Evolutionary conservation across 1,139 yeast species (phyloP).

Genomic region (Lodderomyces margitis): DNA sequence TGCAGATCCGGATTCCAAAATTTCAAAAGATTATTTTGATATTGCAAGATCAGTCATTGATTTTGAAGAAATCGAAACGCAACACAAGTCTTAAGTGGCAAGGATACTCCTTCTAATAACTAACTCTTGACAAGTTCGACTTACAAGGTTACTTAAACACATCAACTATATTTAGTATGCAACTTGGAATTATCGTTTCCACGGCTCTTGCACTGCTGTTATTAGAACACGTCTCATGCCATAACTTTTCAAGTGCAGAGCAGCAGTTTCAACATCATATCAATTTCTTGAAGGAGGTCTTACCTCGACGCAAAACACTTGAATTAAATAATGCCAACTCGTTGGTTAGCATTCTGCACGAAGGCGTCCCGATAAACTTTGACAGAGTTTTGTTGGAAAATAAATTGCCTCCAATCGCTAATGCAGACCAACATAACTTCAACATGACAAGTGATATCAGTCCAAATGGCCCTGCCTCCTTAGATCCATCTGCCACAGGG

Average conservation of each 20-base stretch:
- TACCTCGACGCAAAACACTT: slow-evolving; percentile 10
- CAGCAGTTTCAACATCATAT: slow-evolving; percentile 9
- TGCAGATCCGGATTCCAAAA: slow-evolving; percentile 34
- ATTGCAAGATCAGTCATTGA: slow-evolving; percentile 37
- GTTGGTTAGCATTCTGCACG: slow-evolving; percentile 11
- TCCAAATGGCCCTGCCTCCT: background rate
- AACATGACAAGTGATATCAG: background rate
- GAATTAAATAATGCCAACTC: slow-evolving; percentile 4
- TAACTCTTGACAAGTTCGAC: no score
- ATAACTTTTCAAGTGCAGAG: background rate
- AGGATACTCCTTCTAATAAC: no score
- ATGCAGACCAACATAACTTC: background rate
- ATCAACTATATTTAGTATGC: background rate
- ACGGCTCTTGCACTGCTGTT: slow-evolving; percentile 1
- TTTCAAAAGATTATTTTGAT: slow-evolving; percentile 40
- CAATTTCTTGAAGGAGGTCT: slow-evolving; percentile 8
- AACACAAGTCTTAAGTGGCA: background rate
- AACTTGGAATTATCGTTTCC: background rate
- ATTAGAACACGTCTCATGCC: background rate
- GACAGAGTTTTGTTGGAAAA: slow-evolving; percentile 2
- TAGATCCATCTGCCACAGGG: background rate
- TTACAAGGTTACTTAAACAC: no score
- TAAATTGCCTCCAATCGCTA: slow-evolving; percentile 4
- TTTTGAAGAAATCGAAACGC: slow-evolving; percentile 6
- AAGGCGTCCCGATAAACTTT: slow-evolving; percentile 14